Conservation (phyloP, 2,329 filamentous ascomycete species). For the Colletotrichum tamarilloi region DNA sequence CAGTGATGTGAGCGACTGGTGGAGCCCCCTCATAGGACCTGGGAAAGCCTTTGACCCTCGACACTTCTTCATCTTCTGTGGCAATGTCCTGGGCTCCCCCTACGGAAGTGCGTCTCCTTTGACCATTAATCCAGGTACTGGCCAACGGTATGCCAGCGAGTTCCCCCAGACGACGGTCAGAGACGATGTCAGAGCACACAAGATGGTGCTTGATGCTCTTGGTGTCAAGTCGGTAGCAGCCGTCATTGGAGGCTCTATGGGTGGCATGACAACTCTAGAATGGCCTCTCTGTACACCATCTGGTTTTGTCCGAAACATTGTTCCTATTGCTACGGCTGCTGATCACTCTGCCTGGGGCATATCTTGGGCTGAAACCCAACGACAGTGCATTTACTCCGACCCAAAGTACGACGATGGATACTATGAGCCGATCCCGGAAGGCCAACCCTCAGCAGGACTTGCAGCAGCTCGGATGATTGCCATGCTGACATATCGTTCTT, state of each 20-base stretch:
- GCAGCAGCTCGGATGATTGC: constrained; percentile 51
- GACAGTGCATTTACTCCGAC: constrained; percentile 57
- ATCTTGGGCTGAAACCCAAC: constrained; percentile 67
- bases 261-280: constrained; percentile 67
- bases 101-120: constrained; percentile 69
- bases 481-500: constrained; percentile 51
- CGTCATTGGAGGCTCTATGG: constrained; percentile 68
- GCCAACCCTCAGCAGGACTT: constrained; percentile 46
- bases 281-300: constrained; percentile 63
- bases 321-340: constrained; percentile 66
- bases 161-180: constrained; percentile 76
- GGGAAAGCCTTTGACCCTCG: constrained; percentile 84
- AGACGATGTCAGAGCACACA: constrained; percentile 72
- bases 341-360: constrained; percentile 69
- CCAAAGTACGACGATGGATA: constrained; percentile 46
- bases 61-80: constrained; percentile 87
- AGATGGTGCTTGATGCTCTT: constrained; percentile 63
- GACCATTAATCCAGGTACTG: constrained; percentile 28
- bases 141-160: constrained; percentile 49
- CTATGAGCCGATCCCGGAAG: constrained; percentile 45
- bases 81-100: constrained; percentile 86
- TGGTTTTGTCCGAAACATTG: constrained; percentile 63
- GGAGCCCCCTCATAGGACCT: constrained; percentile 82
- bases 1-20: constrained; percentile 88
- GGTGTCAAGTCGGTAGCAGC: constrained; percentile 64